These are phyloP conservation scores for Microthyrium microscopicum DNA, from an alignment of 2,329 filamentous ascomycete genomes.

Conservation along the genomic window DNA sequence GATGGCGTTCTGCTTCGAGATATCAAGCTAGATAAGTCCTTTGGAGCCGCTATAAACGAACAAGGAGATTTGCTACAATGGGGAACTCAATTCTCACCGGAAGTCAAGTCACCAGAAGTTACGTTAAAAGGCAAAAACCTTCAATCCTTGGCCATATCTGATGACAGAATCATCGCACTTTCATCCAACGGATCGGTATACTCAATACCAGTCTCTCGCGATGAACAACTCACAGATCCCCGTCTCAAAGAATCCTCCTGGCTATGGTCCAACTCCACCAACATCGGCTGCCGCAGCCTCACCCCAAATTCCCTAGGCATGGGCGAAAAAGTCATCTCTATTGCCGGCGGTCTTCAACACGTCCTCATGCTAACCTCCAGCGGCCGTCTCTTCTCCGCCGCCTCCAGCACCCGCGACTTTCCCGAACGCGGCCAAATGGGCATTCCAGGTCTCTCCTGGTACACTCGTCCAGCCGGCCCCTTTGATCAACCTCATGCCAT, in stretches of 20 bases:
- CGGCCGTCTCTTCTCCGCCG: conserved; percentile 80
- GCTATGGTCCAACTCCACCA: conserved; percentile 41
- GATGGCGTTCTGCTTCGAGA: conserved; percentile 72
- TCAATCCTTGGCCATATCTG: conserved; percentile 56
- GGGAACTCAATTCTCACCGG: conserved; percentile 60
- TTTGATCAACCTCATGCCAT: conserved; percentile 70
- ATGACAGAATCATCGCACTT: conserved; percentile 69
- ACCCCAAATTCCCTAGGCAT: conserved; percentile 46
- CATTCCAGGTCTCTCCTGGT: conserved; percentile 66
- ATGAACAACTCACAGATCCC: conserved; percentile 48
- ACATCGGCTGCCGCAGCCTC: conserved; percentile 56
- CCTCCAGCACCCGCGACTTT: conserved; percentile 59
- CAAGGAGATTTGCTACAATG: conserved; percentile 83
- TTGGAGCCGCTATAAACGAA: conserved; percentile 76
- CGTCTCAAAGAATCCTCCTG: conserved; percentile 52
- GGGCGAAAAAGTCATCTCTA: conserved; percentile 56
- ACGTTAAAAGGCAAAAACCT: conserved; percentile 75
- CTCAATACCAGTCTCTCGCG: conserved; percentile 60
- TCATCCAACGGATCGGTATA: conserved; percentile 63
- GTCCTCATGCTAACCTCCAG: conserved; percentile 68
- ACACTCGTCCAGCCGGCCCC: conserved; percentile 55
- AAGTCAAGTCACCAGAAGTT: conserved; percentile 43
- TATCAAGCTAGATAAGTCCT: conserved; percentile 65
- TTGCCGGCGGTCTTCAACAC: conserved; percentile 71
- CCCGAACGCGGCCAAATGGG: conserved; percentile 77